These are phyloP conservation scores for Prunus mira DNA, from an alignment of 306 rosid species.

Conservation along the genomic window DNA sequence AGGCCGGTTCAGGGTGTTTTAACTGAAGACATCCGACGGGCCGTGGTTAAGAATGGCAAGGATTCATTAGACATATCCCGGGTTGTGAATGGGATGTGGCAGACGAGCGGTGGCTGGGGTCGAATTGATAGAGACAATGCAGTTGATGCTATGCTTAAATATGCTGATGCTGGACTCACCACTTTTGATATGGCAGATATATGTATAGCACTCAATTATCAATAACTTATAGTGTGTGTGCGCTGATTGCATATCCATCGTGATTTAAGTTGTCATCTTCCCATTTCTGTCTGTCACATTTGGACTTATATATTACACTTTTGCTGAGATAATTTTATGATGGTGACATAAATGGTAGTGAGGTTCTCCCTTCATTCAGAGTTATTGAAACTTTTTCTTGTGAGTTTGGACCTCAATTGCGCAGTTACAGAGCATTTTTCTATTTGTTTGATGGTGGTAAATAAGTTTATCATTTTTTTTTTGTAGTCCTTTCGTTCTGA, in stretches of 20 bases:
- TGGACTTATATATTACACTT: not conserved
- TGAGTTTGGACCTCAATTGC: not conserved
- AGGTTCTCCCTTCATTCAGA: not conserved
- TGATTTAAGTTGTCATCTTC: not conserved
- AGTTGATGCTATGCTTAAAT: constrained; percentile 71
- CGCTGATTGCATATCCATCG: not conserved
- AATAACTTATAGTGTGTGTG: not conserved
- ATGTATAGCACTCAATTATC: constrained; percentile 37
- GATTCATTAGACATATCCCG: constrained; percentile 67
- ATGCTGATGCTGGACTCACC: constrained; percentile 68
- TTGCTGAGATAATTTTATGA: not conserved
- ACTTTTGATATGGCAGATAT: constrained; percentile 87
- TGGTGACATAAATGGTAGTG: not conserved
- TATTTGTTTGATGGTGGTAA: not conserved
- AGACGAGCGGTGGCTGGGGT: constrained; percentile 86
- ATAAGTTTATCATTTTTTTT: not conserved
- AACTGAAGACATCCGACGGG: constrained; percentile 36
- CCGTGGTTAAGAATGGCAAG: constrained; percentile 51
- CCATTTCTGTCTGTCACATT: not conserved
- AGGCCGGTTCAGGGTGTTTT: constrained; percentile 39
- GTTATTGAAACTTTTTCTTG: not conserved
- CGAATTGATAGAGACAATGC: constrained; percentile 62
- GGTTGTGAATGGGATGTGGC: constrained; percentile 92
- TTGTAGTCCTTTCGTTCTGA: not conserved
- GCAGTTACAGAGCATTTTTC: not conserved